Percentiles rank a stretch among this genome's conserved stretches.
Conservation (phyloP, 83 land plant genomes). For the Isoetes engelmannii region DNA sequence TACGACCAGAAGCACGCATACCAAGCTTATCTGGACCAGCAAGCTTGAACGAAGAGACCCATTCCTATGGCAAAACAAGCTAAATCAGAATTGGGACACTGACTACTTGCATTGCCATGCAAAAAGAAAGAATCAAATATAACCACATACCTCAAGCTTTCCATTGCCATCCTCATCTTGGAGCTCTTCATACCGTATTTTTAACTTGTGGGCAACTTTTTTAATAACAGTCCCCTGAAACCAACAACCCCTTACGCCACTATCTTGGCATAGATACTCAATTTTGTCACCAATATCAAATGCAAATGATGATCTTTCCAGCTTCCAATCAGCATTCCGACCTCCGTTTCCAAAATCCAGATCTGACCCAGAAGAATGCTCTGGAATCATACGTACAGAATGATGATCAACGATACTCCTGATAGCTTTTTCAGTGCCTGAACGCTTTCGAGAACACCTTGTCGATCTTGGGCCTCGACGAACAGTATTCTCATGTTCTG, state of each 20-base stretch:
- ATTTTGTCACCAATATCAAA: slow-evolving; percentile 35
- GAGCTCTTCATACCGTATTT: slow-evolving; percentile 49
- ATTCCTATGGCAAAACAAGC: slow-evolving; percentile 38
- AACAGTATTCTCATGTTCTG: slow-evolving; percentile 12
- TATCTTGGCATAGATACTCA: slow-evolving; percentile 61
- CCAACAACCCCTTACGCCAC: slow-evolving; percentile 74
- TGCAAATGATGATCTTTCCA: neutral
- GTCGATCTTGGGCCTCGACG: slow-evolving; percentile 17
- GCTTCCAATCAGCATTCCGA: neutral
- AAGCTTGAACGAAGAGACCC: slow-evolving; percentile 45
- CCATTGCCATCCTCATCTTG: slow-evolving; percentile 44
- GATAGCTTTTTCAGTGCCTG: too few relatives aligned
- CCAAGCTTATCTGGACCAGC: slow-evolving; percentile 40
- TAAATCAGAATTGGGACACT: neutral
- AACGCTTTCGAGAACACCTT: slow-evolving; percentile 7
- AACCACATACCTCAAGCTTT: slow-evolving; percentile 43
- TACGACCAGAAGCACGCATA: slow-evolving; percentile 38
- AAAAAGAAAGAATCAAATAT: neutral
- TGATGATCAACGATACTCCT: too few relatives aligned
- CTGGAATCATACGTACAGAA: too few relatives aligned
- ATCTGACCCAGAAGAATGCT: too few relatives aligned
- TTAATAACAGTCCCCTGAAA: slow-evolving; percentile 42
- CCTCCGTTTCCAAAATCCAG: too few relatives aligned
- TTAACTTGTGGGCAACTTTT: slow-evolving; percentile 36
- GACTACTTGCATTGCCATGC: neutral